These are phyloP conservation scores for Lagerstroemia speciosa DNA, from an alignment of 345 rosid species.

Conservation along the genomic window DNA sequence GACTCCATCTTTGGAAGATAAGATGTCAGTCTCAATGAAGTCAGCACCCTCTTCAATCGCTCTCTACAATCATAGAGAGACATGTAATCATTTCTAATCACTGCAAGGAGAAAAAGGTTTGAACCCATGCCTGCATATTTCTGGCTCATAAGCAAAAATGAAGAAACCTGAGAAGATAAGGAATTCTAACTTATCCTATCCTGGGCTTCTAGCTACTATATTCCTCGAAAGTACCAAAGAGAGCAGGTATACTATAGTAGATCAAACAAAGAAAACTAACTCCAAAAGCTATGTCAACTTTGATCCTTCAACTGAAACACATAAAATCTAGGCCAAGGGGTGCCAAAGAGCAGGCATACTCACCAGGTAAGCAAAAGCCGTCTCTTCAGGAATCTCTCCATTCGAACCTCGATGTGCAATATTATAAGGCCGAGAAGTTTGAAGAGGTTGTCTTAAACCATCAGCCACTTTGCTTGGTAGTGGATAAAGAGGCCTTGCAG, in stretches of 20 bases:
- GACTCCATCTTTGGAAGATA: slow-evolving; percentile 72
- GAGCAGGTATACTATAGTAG: neutral
- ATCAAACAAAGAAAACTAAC: neutral
- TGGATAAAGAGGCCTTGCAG: slow-evolving; percentile 69
- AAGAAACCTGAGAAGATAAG: neutral
- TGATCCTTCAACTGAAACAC: neutral
- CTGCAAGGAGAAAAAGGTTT: too few relatives aligned
- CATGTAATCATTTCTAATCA: neutral
- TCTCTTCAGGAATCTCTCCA: slow-evolving; percentile 95
- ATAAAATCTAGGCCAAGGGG: neutral
- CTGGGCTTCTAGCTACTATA: neutral
- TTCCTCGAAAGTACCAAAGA: neutral
- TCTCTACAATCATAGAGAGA: slow-evolving; percentile 42
- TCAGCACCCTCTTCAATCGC: slow-evolving; percentile 93
- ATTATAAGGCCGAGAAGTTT: slow-evolving; percentile 85
- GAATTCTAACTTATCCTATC: neutral
- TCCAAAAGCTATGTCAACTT: neutral
- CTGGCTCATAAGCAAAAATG: neutral
- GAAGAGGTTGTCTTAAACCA: slow-evolving; percentile 45
- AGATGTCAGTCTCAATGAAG: slow-evolving; percentile 82
- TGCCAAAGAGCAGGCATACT: neutral
- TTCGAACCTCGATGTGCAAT: slow-evolving; percentile 93
- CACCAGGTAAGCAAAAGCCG: slow-evolving; percentile 81
- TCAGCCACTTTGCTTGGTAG: slow-evolving; percentile 62
- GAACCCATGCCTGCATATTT: too few relatives aligned